These are phyloP conservation scores for Filobasidium wieringae DNA, from an alignment of 768 basidiomycete genomes.

Conservation along the genomic window DNA sequence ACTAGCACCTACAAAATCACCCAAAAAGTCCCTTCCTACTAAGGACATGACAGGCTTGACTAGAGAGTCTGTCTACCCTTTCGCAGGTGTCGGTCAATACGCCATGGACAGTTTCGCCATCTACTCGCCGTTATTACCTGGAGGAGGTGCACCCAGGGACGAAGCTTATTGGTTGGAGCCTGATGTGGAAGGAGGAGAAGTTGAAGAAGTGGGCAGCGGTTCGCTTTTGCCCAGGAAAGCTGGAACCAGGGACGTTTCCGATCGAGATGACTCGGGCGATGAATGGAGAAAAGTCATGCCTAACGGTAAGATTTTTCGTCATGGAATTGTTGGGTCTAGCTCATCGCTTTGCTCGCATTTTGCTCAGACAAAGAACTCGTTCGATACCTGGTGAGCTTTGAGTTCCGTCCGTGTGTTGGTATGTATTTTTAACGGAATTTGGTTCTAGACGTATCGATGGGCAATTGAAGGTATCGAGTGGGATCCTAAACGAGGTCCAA, in stretches of 20 bases:
- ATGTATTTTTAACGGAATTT: not conserved
- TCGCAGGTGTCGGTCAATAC: conserved; percentile 57
- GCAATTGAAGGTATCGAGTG: conserved; percentile 45
- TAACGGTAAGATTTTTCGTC: conserved; percentile 13
- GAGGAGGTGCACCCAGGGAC: conserved; percentile 24
- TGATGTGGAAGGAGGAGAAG: not conserved
- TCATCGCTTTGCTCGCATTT: not conserved
- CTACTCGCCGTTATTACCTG: conserved; percentile 42
- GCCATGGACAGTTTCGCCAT: conserved; percentile 68
- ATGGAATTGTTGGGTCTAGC: not conserved
- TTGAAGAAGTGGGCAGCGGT: not conserved
- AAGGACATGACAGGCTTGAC: conserved; percentile 3
- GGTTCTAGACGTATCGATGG: conserved; percentile 60
- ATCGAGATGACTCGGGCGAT: conserved; percentile 31
- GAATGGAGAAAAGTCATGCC: conserved; percentile 59
- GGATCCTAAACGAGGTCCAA: conserved; percentile 22
- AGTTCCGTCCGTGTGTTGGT: not conserved
- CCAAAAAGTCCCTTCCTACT: not conserved
- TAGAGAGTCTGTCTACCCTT: conserved; percentile 44
- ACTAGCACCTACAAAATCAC: not conserved
- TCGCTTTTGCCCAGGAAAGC: conserved; percentile 1
- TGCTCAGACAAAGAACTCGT: conserved; percentile 59
- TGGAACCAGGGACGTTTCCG: not conserved
- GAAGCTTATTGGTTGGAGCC: conserved; percentile 21
- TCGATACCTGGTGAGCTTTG: conserved; percentile 51